phyloP scores from a whole-genome alignment of 176 grass and related monocot species.

The Ananas comosus region DNA sequence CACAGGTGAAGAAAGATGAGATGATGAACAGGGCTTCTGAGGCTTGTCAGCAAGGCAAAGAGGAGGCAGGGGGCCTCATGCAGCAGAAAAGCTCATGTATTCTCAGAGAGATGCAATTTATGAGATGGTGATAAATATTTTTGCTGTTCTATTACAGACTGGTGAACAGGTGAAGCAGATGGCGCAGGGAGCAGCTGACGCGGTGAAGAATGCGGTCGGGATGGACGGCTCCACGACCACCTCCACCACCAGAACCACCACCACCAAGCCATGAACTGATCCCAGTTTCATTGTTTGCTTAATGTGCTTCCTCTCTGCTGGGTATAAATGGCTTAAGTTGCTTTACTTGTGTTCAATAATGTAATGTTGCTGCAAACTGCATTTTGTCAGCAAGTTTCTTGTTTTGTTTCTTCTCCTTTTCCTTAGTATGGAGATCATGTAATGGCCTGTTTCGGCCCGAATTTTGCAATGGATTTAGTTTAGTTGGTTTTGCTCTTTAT shows the following conservation, averaged over 20 bases:
- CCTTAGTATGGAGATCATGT: background rate
- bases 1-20: conserved; percentile 12
- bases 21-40: conserved; percentile 4
- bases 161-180: background rate
- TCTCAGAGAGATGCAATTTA: background rate
- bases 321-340: too few relatives aligned
- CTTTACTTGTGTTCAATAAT: background rate
- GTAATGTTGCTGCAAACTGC: background rate
- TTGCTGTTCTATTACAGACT: background rate
- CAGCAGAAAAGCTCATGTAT: background rate
- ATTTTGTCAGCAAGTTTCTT: background rate
- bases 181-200: conserved; percentile 6
- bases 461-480: background rate
- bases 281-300: background rate
- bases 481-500: background rate
- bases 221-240: background rate
- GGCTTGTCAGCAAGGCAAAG: background rate
- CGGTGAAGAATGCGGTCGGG: conserved; percentile 8
- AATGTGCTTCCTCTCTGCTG: too few relatives aligned
- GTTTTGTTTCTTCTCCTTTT: background rate
- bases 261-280: conserved; percentile 1
- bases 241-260: background rate
- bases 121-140: background rate
- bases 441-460: background rate
- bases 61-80: background rate